A percentile compares a stretch with the other conserved stretches of the same genome.
phyloP scores from a whole-genome alignment of 768 basidiomycete species.

The Trametes cingulata region DNA sequence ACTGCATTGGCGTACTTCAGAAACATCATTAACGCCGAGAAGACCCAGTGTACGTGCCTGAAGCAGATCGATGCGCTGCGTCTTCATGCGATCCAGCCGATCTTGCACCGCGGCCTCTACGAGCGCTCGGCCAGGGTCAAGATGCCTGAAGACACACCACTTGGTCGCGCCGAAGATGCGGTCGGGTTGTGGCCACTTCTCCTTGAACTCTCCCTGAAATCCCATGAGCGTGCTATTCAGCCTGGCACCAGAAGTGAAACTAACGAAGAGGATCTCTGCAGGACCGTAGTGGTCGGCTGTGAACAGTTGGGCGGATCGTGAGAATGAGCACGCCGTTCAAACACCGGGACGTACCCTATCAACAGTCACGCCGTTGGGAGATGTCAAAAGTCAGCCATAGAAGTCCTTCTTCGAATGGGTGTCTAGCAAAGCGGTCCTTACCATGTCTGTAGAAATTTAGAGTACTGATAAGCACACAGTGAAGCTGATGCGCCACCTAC shows the following conservation, averaged over 20 bases:
- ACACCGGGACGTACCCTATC: too few species aligned
- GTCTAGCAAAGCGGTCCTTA: conserved; percentile 29
- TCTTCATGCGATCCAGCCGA: conserved; percentile 68
- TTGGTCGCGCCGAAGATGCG: conserved; percentile 75
- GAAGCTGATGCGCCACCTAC: conserved; percentile 34
- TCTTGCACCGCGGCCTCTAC: conserved; percentile 69
- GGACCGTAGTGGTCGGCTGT: conserved; percentile 87
- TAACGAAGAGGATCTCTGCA: conserved; percentile 78
- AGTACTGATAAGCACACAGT: not conserved
- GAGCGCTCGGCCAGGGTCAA: conserved; percentile 49
- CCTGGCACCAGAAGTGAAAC: conserved; percentile 20
- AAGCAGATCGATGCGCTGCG: conserved; percentile 61
- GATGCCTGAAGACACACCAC: conserved; percentile 76
- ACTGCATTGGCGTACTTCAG: conserved; percentile 40
- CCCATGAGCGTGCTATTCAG: not conserved
- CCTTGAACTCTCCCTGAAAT: conserved; percentile 66
- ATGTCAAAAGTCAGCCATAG: not conserved
- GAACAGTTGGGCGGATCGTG: not conserved
- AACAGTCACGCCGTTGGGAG: not conserved
- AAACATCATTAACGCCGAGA: not conserved
- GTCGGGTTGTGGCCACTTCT: conserved; percentile 40
- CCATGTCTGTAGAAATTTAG: conserved; percentile 49
- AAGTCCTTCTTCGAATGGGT: not conserved
- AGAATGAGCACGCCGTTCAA: not conserved
- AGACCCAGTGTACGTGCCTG: conserved; percentile 47